Conservation (phyloP, 805 yeast species). For the Cyberlindnera subsufficiens region DNA sequence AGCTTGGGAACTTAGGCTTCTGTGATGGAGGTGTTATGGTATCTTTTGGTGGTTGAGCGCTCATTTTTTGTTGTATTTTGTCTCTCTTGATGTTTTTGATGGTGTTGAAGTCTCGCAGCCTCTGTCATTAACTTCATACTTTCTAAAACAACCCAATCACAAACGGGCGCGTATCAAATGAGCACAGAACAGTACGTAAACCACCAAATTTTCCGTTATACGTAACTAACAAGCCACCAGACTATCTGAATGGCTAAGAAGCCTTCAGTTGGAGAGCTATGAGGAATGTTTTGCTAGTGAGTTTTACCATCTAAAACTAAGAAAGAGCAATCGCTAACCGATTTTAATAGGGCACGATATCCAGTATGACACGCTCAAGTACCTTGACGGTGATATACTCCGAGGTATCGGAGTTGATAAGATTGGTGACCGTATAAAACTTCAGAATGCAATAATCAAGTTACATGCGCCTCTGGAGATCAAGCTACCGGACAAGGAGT, state of each 20-base stretch:
- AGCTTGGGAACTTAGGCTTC: background rate
- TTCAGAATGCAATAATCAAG: conserved; percentile 52
- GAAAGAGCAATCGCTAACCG: background rate
- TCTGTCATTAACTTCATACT: too few relatives aligned
- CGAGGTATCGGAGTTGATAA: conserved; percentile 68
- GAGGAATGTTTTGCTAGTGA: conserved; percentile 5
- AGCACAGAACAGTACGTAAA: background rate
- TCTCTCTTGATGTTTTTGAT: background rate
- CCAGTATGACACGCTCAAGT: conserved; percentile 22
- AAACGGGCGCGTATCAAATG: background rate
- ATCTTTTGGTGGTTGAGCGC: too few relatives aligned
- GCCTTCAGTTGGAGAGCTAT: conserved; percentile 5
- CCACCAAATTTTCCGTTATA: background rate
- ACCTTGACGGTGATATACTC: conserved; percentile 54
- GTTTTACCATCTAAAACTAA: conserved; percentile 1
- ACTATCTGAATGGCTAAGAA: conserved; percentile 9
- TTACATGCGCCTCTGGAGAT: conserved; percentile 23
- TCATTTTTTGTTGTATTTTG: background rate
- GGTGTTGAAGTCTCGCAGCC: background rate
- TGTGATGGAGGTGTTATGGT: background rate
- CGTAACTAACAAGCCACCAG: background rate
- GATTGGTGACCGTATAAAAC: conserved; percentile 76
- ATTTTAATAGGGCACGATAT: conserved; percentile 8
- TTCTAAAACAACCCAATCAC: background rate
- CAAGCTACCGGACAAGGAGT: conserved; percentile 7